A percentile compares a stretch with the other conserved stretches of the same genome.
Conservation (phyloP, 768 basidiomycete genomes). For the Leucocoprinus birnbaumii region DNA sequence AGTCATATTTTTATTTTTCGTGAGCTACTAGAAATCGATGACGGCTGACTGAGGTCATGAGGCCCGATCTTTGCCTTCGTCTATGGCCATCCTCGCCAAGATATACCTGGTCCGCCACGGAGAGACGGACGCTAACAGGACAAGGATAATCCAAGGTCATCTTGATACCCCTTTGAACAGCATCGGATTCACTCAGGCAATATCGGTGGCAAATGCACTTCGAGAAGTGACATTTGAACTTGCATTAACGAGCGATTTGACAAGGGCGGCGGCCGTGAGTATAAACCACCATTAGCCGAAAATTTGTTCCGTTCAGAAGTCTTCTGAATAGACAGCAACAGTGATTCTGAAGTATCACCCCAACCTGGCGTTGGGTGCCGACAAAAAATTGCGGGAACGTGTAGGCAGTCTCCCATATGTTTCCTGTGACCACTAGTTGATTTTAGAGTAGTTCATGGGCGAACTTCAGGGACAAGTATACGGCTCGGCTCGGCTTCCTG, state of each 20-base stretch:
- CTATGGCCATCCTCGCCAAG: slow-evolving; percentile 25
- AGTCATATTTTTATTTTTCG: too few species aligned
- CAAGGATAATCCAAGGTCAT: slow-evolving; percentile 72
- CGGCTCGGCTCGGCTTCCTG: slow-evolving; percentile 7
- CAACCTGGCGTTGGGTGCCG: slow-evolving; percentile 36
- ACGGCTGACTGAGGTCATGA: too few species aligned
- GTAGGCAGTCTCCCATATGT: slow-evolving; percentile 31
- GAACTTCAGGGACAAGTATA: slow-evolving; percentile 48
- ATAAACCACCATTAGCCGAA: background rate
- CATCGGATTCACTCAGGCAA: slow-evolving; percentile 57
- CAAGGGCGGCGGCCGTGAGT: slow-evolving; percentile 60
- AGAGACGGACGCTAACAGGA: slow-evolving; percentile 69
- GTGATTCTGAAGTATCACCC: slow-evolving; percentile 56
- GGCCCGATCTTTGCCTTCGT: background rate
- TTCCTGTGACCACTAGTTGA: background rate
- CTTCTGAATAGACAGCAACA: slow-evolving; percentile 55
- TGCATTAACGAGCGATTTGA: slow-evolving; percentile 73
- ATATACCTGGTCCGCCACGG: slow-evolving; percentile 76
- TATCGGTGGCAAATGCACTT: slow-evolving; percentile 50
- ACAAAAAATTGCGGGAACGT: slow-evolving; percentile 59
- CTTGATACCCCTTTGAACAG: slow-evolving; percentile 66
- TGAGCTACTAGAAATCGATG: too few species aligned
- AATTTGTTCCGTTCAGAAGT: background rate
- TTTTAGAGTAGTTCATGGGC: slow-evolving; percentile 50
- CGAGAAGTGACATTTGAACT: slow-evolving; percentile 50